Evolutionary conservation across 2,329 filamentous ascomycete genomes (phyloP).

Genomic region (Penicillium vulpinum): DNA sequence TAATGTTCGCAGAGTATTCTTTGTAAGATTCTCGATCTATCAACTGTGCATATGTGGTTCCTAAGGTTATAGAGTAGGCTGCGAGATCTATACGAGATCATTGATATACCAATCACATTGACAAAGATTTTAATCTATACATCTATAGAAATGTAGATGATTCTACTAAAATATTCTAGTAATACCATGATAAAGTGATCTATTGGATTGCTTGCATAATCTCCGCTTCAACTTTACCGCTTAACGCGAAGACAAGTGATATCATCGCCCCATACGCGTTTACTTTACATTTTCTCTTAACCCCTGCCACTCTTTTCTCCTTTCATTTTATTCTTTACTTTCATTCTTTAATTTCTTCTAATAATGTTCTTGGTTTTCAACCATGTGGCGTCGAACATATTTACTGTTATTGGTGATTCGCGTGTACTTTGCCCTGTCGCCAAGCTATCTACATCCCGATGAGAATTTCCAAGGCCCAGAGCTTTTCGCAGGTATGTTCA

Average conservation of each 20-base stretch:
- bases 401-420: conserved; percentile 80
- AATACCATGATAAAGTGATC: neutral
- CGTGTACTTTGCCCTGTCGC: conserved; percentile 89
- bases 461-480: conserved; percentile 99
- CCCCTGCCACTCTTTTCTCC: conserved; percentile 4
- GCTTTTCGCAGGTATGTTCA: conserved; percentile 81
- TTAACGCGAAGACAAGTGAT: conserved; percentile 15
- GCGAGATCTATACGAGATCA: neutral
- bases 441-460: conserved; percentile 96
- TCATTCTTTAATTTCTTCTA: conserved; percentile 11
- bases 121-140: neutral
- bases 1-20: neutral
- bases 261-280: conserved; percentile 28
- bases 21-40: neutral
- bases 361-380: conserved; percentile 24
- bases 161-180: neutral
- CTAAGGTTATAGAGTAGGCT: too few species aligned
- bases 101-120: neutral
- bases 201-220: neutral
- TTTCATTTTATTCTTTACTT: conserved; percentile 1
- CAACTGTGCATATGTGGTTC: neutral
- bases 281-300: conserved; percentile 2
- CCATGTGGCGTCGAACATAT: conserved; percentile 90
- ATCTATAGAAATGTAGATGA: too few species aligned
- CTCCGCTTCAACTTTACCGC: neutral